Evolutionary conservation across 225 moss, liverwort and hornwort genomes (phyloP), one percentile per base, ranked within the genome.

Genomic region (Ulota crispa): DNA sequence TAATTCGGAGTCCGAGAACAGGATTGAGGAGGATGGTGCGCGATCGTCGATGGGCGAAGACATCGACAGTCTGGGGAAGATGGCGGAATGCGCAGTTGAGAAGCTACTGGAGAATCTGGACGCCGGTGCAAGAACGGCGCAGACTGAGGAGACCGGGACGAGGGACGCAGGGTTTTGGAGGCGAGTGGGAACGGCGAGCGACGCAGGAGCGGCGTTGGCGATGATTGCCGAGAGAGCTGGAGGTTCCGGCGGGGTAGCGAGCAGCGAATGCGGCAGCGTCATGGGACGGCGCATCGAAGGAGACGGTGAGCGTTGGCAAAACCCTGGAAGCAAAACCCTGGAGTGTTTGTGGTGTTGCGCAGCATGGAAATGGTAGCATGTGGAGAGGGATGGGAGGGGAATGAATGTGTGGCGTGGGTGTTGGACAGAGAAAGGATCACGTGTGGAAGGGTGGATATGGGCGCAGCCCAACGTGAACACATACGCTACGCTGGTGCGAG

Each of bases 401-500:
- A 65, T 77, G 64, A 77, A 43, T 65, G 5, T 24, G 15, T 18
- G 32, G 47, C 6, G 32, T 77, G 77, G 61, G 68, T 30, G 3
- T 79, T 23, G 63, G 72, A 53, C 92, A 92, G 92, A 78, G 79
- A 84, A 70, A 71, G 64, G 56, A 56, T 83, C 82, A 2, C 78
- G 30, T 57, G 77, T 62, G 32, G 88, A 87, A 83, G 86, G 89
- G 9, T 99, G 95, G 95, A 84, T 82, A 42, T 99, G 96, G 99
- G 89, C 96, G 43, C 96, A 89, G 66, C 92, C 93, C 66, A 89
- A 90, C 83, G 93, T 96, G 47, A 85, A 82, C 34, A 95, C 96
- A 26, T 99, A 96, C 77, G 94, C 92, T 6, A 94, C 94, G 1
- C 87, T 99, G 27, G 94, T 95, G 65, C 85, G 92, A 85, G 99